Percentiles rank a stretch among this genome's conserved stretches.
Evolutionary conservation across 2,329 filamentous ascomycete genomes (phyloP).

Genomic region (Aaosphaeria pasadenensis): DNA sequence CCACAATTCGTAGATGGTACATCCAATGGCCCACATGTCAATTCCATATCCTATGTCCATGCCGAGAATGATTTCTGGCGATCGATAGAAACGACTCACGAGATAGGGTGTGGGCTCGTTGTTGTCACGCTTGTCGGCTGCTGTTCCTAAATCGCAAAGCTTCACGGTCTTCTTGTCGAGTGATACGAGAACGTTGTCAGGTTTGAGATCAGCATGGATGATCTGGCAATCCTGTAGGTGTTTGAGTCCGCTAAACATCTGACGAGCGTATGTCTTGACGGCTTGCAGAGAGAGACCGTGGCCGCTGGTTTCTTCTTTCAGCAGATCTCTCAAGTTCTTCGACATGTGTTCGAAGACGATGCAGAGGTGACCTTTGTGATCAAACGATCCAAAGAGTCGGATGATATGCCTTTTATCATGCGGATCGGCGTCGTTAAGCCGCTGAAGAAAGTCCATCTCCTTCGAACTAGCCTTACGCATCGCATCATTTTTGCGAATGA

Average conservation of each 20-base stretch:
- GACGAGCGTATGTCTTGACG: conserved; percentile 84
- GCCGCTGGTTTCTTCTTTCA: conserved; percentile 80
- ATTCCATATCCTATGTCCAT: conserved; percentile 92
- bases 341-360: conserved; percentile 94
- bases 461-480: conserved; percentile 91
- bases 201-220: conserved; percentile 93
- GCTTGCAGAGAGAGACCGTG: conserved; percentile 88
- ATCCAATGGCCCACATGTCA: conserved; percentile 97
- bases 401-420: conserved; percentile 92
- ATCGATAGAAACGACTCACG: conserved; percentile 94
- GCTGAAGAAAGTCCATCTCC: conserved; percentile 88
- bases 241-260: conserved; percentile 87
- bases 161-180: conserved; percentile 68
- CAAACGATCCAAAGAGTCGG: conserved; percentile 80
- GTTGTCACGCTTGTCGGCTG: conserved; percentile 77
- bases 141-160: conserved; percentile 95
- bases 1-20: conserved; percentile 90
- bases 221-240: conserved; percentile 91
- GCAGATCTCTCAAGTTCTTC: conserved; percentile 80
- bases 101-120: conserved; percentile 93
- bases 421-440: conserved; percentile 79
- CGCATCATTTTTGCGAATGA: conserved; percentile 94
- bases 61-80: conserved; percentile 95
- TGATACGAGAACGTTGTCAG: conserved; percentile 85
- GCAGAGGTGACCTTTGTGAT: conserved; percentile 92